Evolutionary conservation across 768 basidiomycete genomes (phyloP).

Genomic region (Trametes cingulata): DNA sequence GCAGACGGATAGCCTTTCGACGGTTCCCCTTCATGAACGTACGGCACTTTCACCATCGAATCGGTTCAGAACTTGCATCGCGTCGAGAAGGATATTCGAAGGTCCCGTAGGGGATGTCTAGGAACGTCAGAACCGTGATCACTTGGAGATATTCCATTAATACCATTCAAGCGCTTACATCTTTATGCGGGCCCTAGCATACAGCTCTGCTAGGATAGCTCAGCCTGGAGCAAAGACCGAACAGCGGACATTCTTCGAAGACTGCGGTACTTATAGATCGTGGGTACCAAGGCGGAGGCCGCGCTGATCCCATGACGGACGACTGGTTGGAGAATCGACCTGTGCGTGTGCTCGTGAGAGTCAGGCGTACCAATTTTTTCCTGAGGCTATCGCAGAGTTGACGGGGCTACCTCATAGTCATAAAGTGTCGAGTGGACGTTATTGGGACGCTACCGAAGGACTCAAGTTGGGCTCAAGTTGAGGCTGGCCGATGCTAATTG

Average conservation of each 20-base stretch:
- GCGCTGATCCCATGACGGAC: background rate
- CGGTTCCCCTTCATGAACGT: background rate
- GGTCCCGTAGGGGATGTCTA: no score
- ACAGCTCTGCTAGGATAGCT: background rate
- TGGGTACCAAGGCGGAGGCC: background rate
- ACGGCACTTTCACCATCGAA: background rate
- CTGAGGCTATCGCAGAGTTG: no score
- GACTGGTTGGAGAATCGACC: no score
- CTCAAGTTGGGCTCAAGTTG: no score
- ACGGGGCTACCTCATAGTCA: no score
- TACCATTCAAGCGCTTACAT: no score
- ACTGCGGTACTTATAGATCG: background rate
- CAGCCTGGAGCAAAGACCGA: no score
- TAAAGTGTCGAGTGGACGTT: no score
- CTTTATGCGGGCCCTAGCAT: background rate
- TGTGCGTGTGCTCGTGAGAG: background rate
- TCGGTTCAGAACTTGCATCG: background rate
- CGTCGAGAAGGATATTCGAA: background rate
- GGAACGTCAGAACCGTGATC: no score
- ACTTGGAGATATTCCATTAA: no score
- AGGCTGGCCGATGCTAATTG: no score
- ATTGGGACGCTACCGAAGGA: no score
- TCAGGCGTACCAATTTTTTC: background rate
- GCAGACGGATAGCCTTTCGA: background rate
- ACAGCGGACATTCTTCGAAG: background rate